Conservation (phyloP, 2,329 filamentous ascomycete species). For the Didymella lethalis region DNA sequence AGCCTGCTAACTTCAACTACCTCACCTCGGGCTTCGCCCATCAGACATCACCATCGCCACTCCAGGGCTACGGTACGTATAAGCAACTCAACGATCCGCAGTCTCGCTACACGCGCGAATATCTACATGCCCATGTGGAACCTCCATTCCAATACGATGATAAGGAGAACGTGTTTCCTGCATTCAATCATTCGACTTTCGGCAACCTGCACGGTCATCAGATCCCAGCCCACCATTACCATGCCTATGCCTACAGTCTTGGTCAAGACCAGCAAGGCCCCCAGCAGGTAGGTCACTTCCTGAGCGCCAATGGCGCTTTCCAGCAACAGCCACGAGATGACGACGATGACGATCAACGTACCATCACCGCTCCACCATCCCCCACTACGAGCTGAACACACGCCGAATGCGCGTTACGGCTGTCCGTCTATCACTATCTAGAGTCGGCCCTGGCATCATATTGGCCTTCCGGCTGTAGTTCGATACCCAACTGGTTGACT, state of each 20-base stretch:
- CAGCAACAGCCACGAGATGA: constrained; percentile 35
- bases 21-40: constrained; percentile 45
- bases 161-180: constrained; percentile 44
- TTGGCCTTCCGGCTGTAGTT: constrained; percentile 9
- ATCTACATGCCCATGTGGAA: neutral
- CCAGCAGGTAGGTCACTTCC: constrained; percentile 38
- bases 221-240: constrained; percentile 36
- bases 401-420: constrained; percentile 22
- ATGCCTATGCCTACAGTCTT: constrained; percentile 39
- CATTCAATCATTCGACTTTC: constrained; percentile 36
- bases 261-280: constrained; percentile 41
- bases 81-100: constrained; percentile 37
- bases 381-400: constrained; percentile 39
- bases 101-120: neutral
- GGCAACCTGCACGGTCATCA: constrained; percentile 38
- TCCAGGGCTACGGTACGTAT: constrained; percentile 37
- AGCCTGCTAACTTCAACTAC: constrained; percentile 45
- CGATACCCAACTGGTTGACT: constrained; percentile 18
- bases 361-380: constrained; percentile 48
- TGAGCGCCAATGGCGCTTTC: constrained; percentile 33
- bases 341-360: constrained; percentile 46
- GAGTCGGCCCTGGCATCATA: neutral
- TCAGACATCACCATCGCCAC: constrained; percentile 37
- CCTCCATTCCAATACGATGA: constrained; percentile 40
- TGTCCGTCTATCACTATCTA: neutral